Conservation (phyloP, 228 moss, liverwort and hornwort species). For the Sphagnum fallax region DNA sequence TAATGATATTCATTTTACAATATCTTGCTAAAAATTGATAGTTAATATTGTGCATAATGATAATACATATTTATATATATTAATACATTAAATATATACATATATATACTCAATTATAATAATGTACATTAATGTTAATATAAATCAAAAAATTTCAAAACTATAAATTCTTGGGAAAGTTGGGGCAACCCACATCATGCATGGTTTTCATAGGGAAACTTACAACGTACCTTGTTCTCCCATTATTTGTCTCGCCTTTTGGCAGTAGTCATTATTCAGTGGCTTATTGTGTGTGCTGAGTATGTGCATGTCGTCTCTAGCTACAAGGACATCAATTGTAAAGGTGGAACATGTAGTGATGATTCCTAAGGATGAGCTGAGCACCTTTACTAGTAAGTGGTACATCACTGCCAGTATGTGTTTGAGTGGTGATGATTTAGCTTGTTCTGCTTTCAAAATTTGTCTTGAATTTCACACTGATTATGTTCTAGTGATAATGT, state of each 20-base stretch:
- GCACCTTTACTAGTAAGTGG: constrained; percentile 74
- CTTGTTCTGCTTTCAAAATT: not conserved
- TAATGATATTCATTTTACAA: no score
- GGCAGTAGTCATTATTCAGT: not conserved
- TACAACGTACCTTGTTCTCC: constrained; percentile 30
- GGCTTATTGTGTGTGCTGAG: not conserved
- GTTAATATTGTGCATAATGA: no score
- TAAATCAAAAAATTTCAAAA: no score
- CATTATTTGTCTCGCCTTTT: not conserved
- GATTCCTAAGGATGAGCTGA: constrained; percentile 54
- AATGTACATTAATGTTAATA: no score
- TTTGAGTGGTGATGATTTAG: not conserved
- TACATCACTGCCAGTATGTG: not conserved
- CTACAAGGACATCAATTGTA: constrained; percentile 45
- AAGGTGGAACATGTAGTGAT: constrained; percentile 29
- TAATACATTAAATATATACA: no score
- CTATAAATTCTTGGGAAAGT: no score
- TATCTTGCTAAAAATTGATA: no score
- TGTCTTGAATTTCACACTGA: not conserved
- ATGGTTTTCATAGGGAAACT: constrained; percentile 18
- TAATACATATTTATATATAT: no score
- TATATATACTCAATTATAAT: no score
- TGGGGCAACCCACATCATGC: no score
- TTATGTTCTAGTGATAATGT: not conserved
- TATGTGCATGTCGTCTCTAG: not conserved